These are phyloP conservation scores for Diplodia corticola DNA, from an alignment of 2,329 filamentous ascomycete genomes.

Conservation along the genomic window DNA sequence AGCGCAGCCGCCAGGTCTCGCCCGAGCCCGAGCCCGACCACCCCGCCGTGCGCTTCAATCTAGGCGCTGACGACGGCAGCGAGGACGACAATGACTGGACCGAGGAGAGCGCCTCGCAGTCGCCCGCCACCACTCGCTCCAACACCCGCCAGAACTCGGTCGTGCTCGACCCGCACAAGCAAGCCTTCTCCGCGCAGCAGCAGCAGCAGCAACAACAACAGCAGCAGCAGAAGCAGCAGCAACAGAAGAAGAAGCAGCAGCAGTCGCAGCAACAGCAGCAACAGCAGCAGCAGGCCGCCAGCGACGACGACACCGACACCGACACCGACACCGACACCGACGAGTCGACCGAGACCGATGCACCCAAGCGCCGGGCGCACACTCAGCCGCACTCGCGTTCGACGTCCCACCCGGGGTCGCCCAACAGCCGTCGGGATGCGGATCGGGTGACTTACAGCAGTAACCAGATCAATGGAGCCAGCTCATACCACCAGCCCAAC, in stretches of 20 bases:
- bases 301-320: neutral
- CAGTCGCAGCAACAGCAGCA: constrained; percentile 24
- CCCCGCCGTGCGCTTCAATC: constrained; percentile 44
- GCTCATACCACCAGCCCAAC: constrained; percentile 34
- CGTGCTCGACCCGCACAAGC: constrained; percentile 37
- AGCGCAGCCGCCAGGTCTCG: constrained; percentile 33
- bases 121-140: constrained; percentile 43
- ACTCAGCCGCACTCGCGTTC: constrained; percentile 25
- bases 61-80: constrained; percentile 35
- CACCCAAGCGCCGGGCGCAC: constrained; percentile 15
- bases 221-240: constrained; percentile 24
- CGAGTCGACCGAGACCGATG: constrained; percentile 25
- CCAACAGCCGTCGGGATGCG: constrained; percentile 27
- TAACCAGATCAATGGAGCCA: constrained; percentile 33
- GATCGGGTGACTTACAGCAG: constrained; percentile 21
- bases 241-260: neutral
- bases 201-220: constrained; percentile 24
- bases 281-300: constrained; percentile 21
- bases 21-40: constrained; percentile 32
- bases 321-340: constrained; percentile 23
- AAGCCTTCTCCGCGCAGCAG: constrained; percentile 8
- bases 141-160: constrained; percentile 45
- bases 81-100: constrained; percentile 43
- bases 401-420: constrained; percentile 32
- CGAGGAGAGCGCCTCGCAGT: constrained; percentile 45